phyloP scores from a whole-genome alignment of 2,329 filamentous ascomycete species.

The Gliomastix tumulicola region DNA sequence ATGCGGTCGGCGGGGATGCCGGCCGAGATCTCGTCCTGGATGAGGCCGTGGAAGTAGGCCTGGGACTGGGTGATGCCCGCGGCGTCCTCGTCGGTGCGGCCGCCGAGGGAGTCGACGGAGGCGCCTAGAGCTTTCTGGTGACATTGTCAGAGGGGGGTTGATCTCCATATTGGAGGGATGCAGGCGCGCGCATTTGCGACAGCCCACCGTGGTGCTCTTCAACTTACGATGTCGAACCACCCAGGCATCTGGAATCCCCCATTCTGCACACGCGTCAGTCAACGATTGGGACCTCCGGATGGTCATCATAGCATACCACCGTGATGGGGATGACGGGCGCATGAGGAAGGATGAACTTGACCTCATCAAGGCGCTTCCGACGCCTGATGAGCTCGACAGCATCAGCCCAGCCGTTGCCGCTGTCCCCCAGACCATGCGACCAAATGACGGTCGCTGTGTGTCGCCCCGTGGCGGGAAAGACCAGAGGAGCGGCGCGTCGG shows the following conservation, averaged over 20 bases:
- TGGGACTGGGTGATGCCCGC: slow-evolving; percentile 66
- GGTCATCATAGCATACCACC: too few relatives aligned
- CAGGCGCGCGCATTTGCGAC: too few relatives aligned
- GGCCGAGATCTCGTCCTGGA: slow-evolving; percentile 71
- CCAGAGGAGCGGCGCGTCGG: slow-evolving; percentile 42
- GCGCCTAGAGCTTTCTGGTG: slow-evolving; percentile 24
- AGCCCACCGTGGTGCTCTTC: too few relatives aligned
- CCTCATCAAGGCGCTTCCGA: slow-evolving; percentile 73
- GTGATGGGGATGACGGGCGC: slow-evolving; percentile 83
- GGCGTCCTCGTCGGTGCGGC: slow-evolving; percentile 49
- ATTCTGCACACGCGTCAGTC: slow-evolving; percentile 54
- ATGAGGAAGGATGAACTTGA: slow-evolving; percentile 91
- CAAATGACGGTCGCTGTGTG: slow-evolving; percentile 96
- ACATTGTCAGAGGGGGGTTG: not conserved
- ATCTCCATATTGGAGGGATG: not conserved
- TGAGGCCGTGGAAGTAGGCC: slow-evolving; percentile 70
- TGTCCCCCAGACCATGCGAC: slow-evolving; percentile 86
- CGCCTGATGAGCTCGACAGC: slow-evolving; percentile 80
- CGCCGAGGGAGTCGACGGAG: slow-evolving; percentile 18
- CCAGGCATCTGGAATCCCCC: slow-evolving; percentile 75
- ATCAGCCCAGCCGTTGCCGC: slow-evolving; percentile 69
- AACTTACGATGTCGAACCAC: slow-evolving; percentile 73
- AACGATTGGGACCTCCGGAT: too few relatives aligned
- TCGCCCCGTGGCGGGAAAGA: slow-evolving; percentile 67
- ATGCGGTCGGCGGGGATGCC: slow-evolving; percentile 80